phyloP scores from a whole-genome alignment of 1,284 basidiomycete species.

The Sparassis latifolia region DNA sequence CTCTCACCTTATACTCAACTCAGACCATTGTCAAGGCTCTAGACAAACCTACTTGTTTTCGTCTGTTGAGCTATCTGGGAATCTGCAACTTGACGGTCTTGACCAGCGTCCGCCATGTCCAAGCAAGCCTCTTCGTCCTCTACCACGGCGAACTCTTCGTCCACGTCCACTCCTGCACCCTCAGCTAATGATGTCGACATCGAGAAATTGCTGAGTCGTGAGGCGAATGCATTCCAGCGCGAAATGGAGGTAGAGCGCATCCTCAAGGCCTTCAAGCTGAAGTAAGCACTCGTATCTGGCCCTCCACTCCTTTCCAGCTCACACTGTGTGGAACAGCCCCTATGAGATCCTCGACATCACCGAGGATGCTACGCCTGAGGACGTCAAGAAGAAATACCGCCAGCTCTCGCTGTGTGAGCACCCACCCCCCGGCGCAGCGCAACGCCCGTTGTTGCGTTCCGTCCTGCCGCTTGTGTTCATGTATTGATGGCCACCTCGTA shows the following conservation, averaged over 20 bases:
- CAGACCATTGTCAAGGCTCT: too few relatives aligned
- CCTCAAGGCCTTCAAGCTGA: conserved; percentile 78
- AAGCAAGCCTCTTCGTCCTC: conserved; percentile 19
- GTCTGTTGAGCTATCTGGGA: too few relatives aligned
- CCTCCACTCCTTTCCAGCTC: not conserved
- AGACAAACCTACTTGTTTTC: too few relatives aligned
- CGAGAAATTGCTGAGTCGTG: conserved; percentile 70
- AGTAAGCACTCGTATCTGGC: conserved; percentile 38
- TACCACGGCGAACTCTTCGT: conserved; percentile 15
- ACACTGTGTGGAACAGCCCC: conserved; percentile 37
- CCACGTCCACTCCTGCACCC: conserved; percentile 3
- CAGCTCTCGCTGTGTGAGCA: conserved; percentile 75
- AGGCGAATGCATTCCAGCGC: conserved; percentile 77
- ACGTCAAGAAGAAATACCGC: conserved; percentile 74
- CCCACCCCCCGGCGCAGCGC: conserved; percentile 6
- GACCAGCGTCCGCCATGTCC: conserved; percentile 10
- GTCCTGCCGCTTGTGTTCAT: conserved; percentile 2
- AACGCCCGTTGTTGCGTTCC: not conserved
- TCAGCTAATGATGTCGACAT: conserved; percentile 39
- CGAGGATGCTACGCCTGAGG: conserved; percentile 56
- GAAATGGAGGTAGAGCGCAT: conserved; percentile 84
- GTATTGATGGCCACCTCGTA: conserved; percentile 26
- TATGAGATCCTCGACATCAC: conserved; percentile 75
- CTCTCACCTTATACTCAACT: not conserved
- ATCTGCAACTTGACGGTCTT: too few relatives aligned